Evolutionary conservation across 257 asterid species (phyloP), one percentile per base, ranked within the genome.

Genomic region (Plantago ovata): DNA sequence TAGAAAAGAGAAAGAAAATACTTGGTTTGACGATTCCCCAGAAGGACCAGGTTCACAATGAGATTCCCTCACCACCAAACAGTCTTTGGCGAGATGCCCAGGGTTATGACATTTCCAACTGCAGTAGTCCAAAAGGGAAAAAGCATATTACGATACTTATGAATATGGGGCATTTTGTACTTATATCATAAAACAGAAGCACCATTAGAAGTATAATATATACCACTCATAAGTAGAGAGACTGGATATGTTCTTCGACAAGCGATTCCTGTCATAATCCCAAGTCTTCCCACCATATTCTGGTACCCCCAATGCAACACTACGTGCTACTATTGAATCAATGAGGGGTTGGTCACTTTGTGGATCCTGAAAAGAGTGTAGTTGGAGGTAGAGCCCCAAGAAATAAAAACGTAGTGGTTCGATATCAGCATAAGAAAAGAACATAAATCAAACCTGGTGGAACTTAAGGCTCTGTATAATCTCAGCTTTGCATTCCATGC

Each of bases 11-110:
- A 28, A 28, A 28, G 36, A 55, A 16, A 46, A 28, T 53, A 79
- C 87, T 75, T 68, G 60, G 33, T 65, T 61, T 18, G 60, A 65
- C 55, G 73, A 64, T 69, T 74, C 61, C 50, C 59, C 75, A 66
- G 69, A 56, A 42, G 72, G 66, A 56, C 50, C 13, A 6, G 67
- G 53, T 65, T 50, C 79, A 39, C 47, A 49, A 44, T 62, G 68
- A 67, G 94, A 73, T 22, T 72, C 52, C 67, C 67, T 84, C 81
- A 86, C 52, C 67, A 69, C 85, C 81, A 86, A 65, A 72, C 97
- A 89, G 79, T 89, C 97, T 73, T 84, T 89, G 12, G 95, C 82
- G 63, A 89, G 93, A 76, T 89, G 97, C 60, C 97, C 95, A 55
- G 95, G 90, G 73, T 79, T 86, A 61, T 66, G 76, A 62, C 95